Evolutionary conservation across 176 grass and related monocot genomes (phyloP).

Genomic region (Typha latifolia): DNA sequence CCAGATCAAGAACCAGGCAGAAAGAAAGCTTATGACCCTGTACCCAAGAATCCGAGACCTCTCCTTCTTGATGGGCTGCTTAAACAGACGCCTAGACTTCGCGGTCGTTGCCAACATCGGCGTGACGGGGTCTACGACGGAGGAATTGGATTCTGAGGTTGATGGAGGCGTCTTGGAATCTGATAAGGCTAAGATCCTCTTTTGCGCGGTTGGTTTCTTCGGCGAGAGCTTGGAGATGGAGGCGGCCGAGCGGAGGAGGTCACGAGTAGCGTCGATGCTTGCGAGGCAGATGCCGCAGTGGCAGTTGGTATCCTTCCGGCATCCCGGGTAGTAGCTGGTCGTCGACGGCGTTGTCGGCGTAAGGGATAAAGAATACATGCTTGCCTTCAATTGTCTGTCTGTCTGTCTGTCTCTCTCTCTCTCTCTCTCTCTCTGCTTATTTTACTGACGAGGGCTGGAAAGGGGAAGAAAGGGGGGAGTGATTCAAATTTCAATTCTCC

Average conservation of each 20-base stretch:
- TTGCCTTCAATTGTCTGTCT: background rate
- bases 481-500: background rate
- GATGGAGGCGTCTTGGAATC: slow-evolving; percentile 2
- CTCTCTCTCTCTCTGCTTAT: background rate
- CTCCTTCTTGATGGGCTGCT: slow-evolving; percentile 1
- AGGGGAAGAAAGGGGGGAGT: background rate
- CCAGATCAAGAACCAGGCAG: slow-evolving; percentile 35
- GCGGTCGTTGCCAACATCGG: slow-evolving; percentile 36
- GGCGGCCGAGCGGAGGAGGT: slow-evolving; percentile 47
- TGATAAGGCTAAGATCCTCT: slow-evolving; percentile 12
- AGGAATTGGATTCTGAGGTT: slow-evolving; percentile 2
- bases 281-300: slow-evolving; percentile 79
- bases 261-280: slow-evolving; percentile 83
- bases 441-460: background rate
- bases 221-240: slow-evolving; percentile 26
- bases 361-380: background rate
- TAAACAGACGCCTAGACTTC: slow-evolving; percentile 21
- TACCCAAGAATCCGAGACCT: too few species aligned
- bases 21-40: slow-evolving; percentile 16
- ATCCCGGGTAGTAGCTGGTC: slow-evolving; percentile 49
- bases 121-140: slow-evolving; percentile 24
- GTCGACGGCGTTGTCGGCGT: slow-evolving; percentile 13
- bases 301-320: slow-evolving; percentile 90
- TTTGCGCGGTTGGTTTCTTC: background rate
- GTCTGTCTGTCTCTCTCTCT: background rate